Evolutionary conservation across 2,329 filamentous ascomycete genomes (phyloP).

Genomic region (Daldinia eschscholtzii): DNA sequence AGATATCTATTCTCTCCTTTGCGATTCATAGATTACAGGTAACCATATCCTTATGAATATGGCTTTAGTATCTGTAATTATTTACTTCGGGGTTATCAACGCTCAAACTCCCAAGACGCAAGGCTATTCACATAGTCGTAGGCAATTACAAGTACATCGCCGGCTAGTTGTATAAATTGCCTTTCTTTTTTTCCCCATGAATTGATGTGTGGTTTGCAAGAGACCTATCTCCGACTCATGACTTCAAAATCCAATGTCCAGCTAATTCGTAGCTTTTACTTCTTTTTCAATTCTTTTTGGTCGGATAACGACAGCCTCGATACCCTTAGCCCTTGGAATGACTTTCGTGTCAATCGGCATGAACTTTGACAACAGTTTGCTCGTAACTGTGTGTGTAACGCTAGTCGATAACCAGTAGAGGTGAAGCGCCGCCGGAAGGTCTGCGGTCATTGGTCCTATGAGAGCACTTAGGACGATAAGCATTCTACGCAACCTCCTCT

Average conservation of each 20-base stretch:
- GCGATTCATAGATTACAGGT: slow-evolving; percentile 1
- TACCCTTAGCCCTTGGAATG: slow-evolving; percentile 41
- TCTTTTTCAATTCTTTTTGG: slow-evolving; percentile 27
- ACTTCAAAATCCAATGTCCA: neutral
- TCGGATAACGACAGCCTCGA: slow-evolving; percentile 39
- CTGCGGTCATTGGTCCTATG: slow-evolving; percentile 55
- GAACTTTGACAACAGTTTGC: slow-evolving; percentile 38
- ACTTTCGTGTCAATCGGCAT: slow-evolving; percentile 45
- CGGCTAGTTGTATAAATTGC: neutral
- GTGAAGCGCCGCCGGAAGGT: slow-evolving; percentile 59
- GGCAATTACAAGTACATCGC: neutral
- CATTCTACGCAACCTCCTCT: slow-evolving; percentile 47
- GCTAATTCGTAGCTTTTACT: neutral
- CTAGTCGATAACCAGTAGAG: slow-evolving; percentile 60
- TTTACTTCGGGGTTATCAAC: neutral
- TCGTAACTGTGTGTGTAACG: slow-evolving; percentile 43
- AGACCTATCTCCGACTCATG: too few species aligned
- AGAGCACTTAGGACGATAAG: slow-evolving; percentile 50
- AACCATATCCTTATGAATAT: neutral
- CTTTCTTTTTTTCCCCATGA: neutral
- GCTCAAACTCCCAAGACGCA: neutral
- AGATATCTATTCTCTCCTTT: slow-evolving; percentile 7
- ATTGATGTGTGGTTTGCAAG: neutral
- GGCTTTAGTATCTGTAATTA: neutral
- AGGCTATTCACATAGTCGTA: neutral